These are phyloP conservation scores for Polymyxa betae DNA, from an alignment of 208 protist species.

Conservation along the genomic window DNA sequence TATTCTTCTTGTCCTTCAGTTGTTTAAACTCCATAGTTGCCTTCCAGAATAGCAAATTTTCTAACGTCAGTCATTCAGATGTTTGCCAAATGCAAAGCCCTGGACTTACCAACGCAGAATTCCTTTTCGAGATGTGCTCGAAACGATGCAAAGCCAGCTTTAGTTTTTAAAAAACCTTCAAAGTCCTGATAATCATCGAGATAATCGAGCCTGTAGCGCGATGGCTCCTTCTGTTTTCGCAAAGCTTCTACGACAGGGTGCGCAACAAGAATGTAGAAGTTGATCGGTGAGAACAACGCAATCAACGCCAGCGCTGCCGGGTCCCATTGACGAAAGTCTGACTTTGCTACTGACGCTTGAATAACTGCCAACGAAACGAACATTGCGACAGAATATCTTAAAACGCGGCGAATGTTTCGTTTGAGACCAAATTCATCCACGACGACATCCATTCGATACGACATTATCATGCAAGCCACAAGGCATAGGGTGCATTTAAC, in stretches of 20 bases:
- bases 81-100: not conserved
- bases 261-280: not conserved
- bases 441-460: not conserved
- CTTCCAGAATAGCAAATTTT: slow-evolving; percentile 51
- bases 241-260: not conserved
- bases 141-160: not conserved
- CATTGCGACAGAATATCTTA: not conserved
- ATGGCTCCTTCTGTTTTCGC: not conserved
- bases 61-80: not conserved
- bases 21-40: not conserved
- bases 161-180: not conserved
- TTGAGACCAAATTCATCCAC: slow-evolving; percentile 43
- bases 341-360: not conserved
- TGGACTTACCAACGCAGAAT: not conserved
- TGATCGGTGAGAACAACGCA: not conserved
- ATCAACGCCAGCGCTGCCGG: not conserved
- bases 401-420: not conserved
- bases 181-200: not conserved
- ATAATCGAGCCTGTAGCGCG: not conserved
- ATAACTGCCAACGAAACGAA: not conserved
- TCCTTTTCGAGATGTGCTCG: slow-evolving; percentile 42
- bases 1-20: no score
- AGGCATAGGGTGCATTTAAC: not conserved
- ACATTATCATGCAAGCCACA: not conserved
- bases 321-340: not conserved